A percentile compares a stretch with the other conserved stretches of the same genome.
Evolutionary conservation across 306 rosid genomes (phyloP).

Genomic region (Cajanus cajan): DNA sequence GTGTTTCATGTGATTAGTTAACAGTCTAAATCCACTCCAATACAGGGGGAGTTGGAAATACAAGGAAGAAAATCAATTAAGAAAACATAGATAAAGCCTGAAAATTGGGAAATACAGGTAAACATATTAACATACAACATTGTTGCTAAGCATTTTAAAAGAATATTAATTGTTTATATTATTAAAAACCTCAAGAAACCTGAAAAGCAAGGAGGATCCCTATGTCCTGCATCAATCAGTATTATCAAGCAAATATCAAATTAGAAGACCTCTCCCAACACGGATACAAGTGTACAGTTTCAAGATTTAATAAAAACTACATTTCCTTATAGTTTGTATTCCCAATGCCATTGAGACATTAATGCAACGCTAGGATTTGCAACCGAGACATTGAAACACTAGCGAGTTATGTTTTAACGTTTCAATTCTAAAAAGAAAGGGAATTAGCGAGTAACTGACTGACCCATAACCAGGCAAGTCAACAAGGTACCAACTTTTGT

Average conservation of each 20-base stretch:
- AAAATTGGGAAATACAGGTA: background rate
- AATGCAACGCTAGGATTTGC: background rate
- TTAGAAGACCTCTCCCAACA: background rate
- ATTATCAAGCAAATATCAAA: background rate
- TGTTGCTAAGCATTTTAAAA: background rate
- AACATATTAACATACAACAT: background rate
- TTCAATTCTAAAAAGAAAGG: no score
- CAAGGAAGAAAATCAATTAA: background rate
- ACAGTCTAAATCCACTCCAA: constrained; percentile 7
- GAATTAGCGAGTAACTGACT: constrained; percentile 4
- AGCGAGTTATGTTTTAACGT: no score
- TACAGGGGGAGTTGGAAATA: background rate
- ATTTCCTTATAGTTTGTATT: background rate
- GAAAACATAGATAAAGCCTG: background rate
- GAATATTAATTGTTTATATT: background rate
- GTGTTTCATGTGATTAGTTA: background rate
- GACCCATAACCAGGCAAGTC: constrained; percentile 98
- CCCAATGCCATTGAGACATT: background rate
- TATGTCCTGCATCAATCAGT: background rate
- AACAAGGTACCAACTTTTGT: constrained; percentile 88
- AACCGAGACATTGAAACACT: background rate
- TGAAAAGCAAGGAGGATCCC: background rate
- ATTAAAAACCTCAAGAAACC: background rate
- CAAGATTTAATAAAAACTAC: background rate
- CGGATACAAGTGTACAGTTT: background rate